Conservation (phyloP, 2,329 filamentous ascomycete genomes). For the Drechslerella dactyloides region DNA sequence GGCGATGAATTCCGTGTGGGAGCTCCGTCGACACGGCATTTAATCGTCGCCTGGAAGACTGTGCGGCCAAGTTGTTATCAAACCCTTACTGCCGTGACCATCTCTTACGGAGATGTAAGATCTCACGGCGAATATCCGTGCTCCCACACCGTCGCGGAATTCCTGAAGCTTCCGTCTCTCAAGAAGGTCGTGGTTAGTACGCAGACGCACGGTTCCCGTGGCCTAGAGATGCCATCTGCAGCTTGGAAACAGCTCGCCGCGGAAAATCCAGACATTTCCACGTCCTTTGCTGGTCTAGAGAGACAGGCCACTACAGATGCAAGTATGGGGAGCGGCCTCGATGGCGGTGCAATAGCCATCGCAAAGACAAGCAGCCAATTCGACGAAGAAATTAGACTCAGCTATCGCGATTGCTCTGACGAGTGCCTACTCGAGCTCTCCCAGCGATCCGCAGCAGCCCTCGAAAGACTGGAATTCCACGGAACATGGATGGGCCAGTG, state of each 20-base stretch:
- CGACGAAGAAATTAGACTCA: slow-evolving; percentile 40
- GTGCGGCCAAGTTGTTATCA: slow-evolving; percentile 32
- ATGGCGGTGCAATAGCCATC: slow-evolving; percentile 9
- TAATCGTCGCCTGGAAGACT: slow-evolving; percentile 47
- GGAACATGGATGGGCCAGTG: slow-evolving; percentile 47
- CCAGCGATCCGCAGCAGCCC: slow-evolving; percentile 33
- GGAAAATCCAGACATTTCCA: slow-evolving; percentile 32
- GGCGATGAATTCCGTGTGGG: slow-evolving; percentile 24
- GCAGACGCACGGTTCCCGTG: slow-evolving; percentile 23
- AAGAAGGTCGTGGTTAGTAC: slow-evolving; percentile 37
- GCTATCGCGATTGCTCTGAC: slow-evolving; percentile 39
- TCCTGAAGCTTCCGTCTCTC: slow-evolving; percentile 27
- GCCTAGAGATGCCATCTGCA: slow-evolving; percentile 2
- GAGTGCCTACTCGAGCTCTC: slow-evolving; percentile 34
- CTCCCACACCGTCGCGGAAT: slow-evolving; percentile 20
- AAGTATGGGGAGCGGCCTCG: neutral
- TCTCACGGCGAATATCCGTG: slow-evolving; percentile 34
- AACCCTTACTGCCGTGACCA: slow-evolving; percentile 22
- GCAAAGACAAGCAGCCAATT: slow-evolving; percentile 22
- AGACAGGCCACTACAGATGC: neutral
- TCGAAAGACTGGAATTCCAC: slow-evolving; percentile 46
- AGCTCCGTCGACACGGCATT: slow-evolving; percentile 34
- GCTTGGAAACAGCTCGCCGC: slow-evolving; percentile 22
- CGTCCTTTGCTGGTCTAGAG: slow-evolving; percentile 18
- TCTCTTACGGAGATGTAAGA: slow-evolving; percentile 33